Evolutionary conservation across 108 stramenopile species (phyloP), one percentile per base, ranked within the genome.

Genomic region (Poteriospumella lacustris): DNA sequence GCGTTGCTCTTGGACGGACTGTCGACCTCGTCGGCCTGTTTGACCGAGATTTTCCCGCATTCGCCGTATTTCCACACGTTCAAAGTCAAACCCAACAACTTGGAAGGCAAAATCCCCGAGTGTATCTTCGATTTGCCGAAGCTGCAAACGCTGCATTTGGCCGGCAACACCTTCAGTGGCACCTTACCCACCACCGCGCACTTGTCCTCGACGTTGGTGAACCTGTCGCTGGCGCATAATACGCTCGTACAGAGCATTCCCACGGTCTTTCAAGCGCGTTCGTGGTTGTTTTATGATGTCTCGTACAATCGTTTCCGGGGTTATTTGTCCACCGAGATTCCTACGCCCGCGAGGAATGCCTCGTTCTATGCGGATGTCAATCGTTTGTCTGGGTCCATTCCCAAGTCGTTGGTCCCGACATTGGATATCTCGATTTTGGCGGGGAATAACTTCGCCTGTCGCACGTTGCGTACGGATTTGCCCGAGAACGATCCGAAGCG

Each of bases 361-460:
- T n/a, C n/a, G n/a, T n/a, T 64, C 60, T 64, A 64, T 33, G 60
- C 3, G 36, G 60, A 64, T 64, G 31, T 33, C 29, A 64, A 64
- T 64, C 60, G 60, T 31, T 64, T 64, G 31, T 64, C 60, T 31
- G 60, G 60, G 3, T 3, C 9, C 29, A 64, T 64, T 5, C 60
- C 60, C 15, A 64, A 24, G 3, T 31, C 31, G 5, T 64, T 12
- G n/a, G n/a, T n/a, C n/a, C n/a, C n/a, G n/a, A n/a, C n/a, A n/a
- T n/a, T n/a, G n/a, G n/a, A n/a, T n/a, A n/a, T n/a, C n/a, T n/a
- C n/a, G n/a, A n/a, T n/a, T n/a, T n/a, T n/a, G n/a, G n/a, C n/a
- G n/a, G n/a, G n/a, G n/a, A n/a, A n/a, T n/a, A n/a, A n/a, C n/a
- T n/a, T n/a, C n/a, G n/a, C n/a, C n/a, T n/a, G n/a, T n/a, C n/a